Evolutionary conservation across 1,139 yeast genomes (phyloP), one percentile per base, ranked within the genome.

Genomic region (Candida gigantensis): DNA sequence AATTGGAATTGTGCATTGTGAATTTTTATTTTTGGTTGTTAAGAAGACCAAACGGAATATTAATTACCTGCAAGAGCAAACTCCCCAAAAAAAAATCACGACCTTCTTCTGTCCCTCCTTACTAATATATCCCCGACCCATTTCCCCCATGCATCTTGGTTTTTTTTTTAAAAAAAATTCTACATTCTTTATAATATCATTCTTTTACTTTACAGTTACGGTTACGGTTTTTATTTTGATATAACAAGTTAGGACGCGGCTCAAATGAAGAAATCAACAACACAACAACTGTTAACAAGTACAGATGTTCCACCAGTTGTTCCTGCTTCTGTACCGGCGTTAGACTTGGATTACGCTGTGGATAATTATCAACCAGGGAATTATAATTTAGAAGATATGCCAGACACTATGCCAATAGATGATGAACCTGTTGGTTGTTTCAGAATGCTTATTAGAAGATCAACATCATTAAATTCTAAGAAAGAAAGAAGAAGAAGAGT

Each of bases 341-440:
- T 45, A n/a, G 51, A 53, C 32, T 34, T 57, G 25, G 68, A 55
- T 7, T 55, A 57, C 35, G 72, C 68, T 11, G 57, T 62, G 4
- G 52, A 51, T 12, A 46, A 61, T 5, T 64, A 55, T 41, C 49
- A 49, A 26, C 71, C 72, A 1, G 55, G 60, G 2, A 46, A 45
- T 7, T 52, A 48, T 39, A 41, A 54, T 4, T 24, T 51, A 9
- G 50, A 50, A 4, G 73, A 69, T 34, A 51, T 70, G 9, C 73
- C 72, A 2, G 47, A 47, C 4, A 43, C 36, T 1, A 38, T 65
- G 10, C 72, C 72, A 2, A 53, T 62, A 1, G 57, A 58, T 41
- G 49, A 49, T 32, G 46, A 46, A 15, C 46, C 43, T 17, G 51
- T 49, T n/a, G 66, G 66, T 2, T 46, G 41, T 28, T 40, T 62